Base-by-base conservation (phyloP, 257 asterid species). In the Echites panduratus region DNA sequence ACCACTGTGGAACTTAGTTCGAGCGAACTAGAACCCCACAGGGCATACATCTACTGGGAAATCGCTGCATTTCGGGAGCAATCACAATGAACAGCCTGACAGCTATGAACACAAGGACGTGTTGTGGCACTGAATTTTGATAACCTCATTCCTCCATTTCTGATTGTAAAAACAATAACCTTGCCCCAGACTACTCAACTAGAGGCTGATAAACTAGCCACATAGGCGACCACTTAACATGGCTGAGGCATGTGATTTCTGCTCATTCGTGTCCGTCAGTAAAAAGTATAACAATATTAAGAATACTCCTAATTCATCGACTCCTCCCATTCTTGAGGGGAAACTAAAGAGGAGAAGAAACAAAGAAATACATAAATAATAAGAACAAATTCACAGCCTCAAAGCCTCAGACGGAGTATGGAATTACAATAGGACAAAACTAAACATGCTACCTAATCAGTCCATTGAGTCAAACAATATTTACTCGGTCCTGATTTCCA, bases 111-210 rank as follows among this genome's bases (percentile, higher is more conserved):
- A 59, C 20, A 11, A 13, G 16, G 40, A 19, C 0, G 52, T 53
- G 41, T 5, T 14, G 10, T 40, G 66, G 41, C 74, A 17, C 24
- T 63, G 53, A 50, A 50, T 50, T 65, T 29, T 41, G 45, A 27
- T 52, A 52, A 52, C 45, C 71, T 38, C 70, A 48, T 38, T 64
- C 65, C 50, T 40, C 49, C 41, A 50, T 22, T 73, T 70, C 77
- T 40, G 45, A 40, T 54, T 35, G 77, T 44, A 44, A 24, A 73
- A 73, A 20, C 13, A 12, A 59, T 43, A 73, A 38, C 65, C 71
- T n/a, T 22, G 16, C 71, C 26, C 71, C 26, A 38, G 2, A 52
- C 9, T 5, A 26, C 43, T 35, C 54, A n/a, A 49, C n/a, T 27
- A 50, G 8, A 53, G 54, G 54, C 8, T 41, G 56, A 38, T 9